A percentile compares a stretch with the other conserved stretches of the same genome.
Evolutionary conservation across 768 basidiomycete genomes (phyloP).

Genomic region (Tricholomella constricta): DNA sequence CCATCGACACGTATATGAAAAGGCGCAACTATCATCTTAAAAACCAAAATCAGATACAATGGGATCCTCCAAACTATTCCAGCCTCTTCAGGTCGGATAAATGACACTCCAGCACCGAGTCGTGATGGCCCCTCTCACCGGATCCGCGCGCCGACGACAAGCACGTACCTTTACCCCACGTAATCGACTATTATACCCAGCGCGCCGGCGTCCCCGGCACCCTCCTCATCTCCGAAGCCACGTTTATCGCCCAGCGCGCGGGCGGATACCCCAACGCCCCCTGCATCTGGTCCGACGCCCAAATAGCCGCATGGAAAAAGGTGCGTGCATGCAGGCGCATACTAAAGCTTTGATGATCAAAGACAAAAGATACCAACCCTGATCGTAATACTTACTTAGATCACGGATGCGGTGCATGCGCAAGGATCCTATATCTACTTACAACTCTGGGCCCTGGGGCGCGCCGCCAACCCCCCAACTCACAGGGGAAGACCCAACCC

Average conservation of each 20-base stretch:
- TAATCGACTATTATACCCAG: conserved; percentile 40
- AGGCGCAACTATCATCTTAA: too few species aligned
- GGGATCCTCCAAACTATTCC: conserved; percentile 32
- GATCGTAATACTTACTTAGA: conserved; percentile 3
- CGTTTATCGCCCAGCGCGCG: conserved; percentile 46
- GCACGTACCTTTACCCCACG: conserved; percentile 30
- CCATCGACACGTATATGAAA: too few species aligned
- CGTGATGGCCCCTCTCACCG: conserved; percentile 39
- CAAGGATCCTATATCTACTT: conserved; percentile 48
- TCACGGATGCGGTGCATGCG: conserved; percentile 49
- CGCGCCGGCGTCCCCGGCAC: conserved; percentile 39
- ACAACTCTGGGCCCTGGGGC: conserved; percentile 62
- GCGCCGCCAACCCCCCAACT: conserved; percentile 39
- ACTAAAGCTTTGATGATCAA: neutral
- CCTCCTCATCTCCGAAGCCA: conserved; percentile 49
- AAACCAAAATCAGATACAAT: too few species aligned
- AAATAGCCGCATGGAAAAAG: conserved; percentile 59
- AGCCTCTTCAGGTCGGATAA: conserved; percentile 39
- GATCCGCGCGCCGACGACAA: conserved; percentile 10
- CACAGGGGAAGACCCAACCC: conserved; percentile 33
- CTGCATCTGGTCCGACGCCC: conserved; percentile 63
- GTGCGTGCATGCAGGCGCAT: conserved; percentile 27
- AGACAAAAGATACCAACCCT: neutral
- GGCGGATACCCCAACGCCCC: conserved; percentile 55
- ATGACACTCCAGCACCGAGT: conserved; percentile 44